phyloP scores from a whole-genome alignment of 371 early-diverging fungal species.

The Mucor circinelloides region DNA sequence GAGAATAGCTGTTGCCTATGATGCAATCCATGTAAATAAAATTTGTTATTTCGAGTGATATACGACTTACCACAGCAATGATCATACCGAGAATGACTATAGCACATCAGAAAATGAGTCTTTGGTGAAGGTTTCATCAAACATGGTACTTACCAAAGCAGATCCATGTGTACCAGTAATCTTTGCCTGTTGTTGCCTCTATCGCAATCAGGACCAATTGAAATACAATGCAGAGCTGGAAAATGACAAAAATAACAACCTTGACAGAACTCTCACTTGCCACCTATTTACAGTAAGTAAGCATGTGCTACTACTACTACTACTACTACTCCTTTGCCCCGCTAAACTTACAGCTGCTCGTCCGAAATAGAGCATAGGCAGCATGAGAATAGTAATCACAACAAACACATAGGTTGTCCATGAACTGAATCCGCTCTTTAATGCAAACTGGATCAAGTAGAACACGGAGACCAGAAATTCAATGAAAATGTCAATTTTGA shows the following conservation, averaged over 20 bases:
- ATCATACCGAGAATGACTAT: conserved; percentile 44
- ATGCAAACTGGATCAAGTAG: conserved; percentile 37
- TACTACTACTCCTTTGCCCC: not conserved
- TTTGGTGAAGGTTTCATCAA: no score
- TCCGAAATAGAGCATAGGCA: conserved; percentile 48
- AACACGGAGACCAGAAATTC: conserved; percentile 43
- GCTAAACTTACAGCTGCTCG: conserved; percentile 33
- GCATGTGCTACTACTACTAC: not conserved
- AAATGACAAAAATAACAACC: conserved; percentile 43
- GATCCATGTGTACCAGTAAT: conserved; percentile 50
- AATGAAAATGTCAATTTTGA: conserved; percentile 42
- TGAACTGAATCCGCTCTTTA: conserved; percentile 15
- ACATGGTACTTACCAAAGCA: conserved; percentile 44
- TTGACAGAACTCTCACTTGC: conserved; percentile 32
- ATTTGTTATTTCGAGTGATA: not conserved
- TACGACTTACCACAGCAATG: conserved; percentile 34
- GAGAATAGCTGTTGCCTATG: conserved; percentile 25
- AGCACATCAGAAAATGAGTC: not conserved
- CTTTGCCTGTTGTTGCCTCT: conserved; percentile 23
- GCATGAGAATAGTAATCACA: conserved; percentile 36
- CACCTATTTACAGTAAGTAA: conserved; percentile 23
- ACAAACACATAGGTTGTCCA: conserved; percentile 36
- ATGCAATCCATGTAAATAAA: not conserved
- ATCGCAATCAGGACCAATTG: conserved; percentile 39
- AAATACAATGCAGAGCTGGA: conserved; percentile 37